Evolutionary conservation across 345 rosid species (phyloP).

Genomic region (Eutrema heterophyllum): DNA sequence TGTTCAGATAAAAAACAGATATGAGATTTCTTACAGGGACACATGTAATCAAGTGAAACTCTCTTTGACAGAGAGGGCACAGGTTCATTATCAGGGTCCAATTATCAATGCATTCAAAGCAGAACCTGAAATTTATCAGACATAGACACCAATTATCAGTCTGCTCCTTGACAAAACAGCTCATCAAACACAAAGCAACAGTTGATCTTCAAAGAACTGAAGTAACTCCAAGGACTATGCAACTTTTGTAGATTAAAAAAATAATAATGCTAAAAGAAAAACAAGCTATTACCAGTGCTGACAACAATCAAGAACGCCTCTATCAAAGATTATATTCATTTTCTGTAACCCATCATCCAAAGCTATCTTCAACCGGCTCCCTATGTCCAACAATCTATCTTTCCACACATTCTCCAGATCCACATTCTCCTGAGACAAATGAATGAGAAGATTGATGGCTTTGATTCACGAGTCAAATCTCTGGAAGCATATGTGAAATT

Average conservation of each 20-base stretch:
- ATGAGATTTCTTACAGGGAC: conserved; percentile 68
- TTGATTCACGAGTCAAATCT: no score
- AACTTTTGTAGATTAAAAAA: background rate
- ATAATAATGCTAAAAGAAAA: background rate
- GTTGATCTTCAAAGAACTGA: background rate
- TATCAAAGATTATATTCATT: conserved; percentile 87
- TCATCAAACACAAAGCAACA: background rate
- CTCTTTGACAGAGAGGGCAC: conserved; percentile 96
- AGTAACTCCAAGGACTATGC: background rate
- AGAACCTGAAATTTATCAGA: conserved; percentile 59
- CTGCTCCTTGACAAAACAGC: background rate
- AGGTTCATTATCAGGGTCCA: conserved; percentile 97
- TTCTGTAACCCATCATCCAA: no score
- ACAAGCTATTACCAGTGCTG: conserved; percentile 69
- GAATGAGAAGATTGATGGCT: no score
- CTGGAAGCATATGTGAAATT: no score
- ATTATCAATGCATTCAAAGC: conserved; percentile 96
- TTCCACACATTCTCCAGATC: no score
- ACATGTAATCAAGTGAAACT: conserved; percentile 92
- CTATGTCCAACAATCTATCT: no score
- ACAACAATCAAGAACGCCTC: conserved; percentile 96
- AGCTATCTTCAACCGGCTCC: no score
- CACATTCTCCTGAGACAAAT: no score
- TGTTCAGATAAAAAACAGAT: background rate
- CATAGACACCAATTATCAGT: conserved; percentile 17